Conservation (phyloP, 1,284 basidiomycete species). For the Marasmius oreades region DNA sequence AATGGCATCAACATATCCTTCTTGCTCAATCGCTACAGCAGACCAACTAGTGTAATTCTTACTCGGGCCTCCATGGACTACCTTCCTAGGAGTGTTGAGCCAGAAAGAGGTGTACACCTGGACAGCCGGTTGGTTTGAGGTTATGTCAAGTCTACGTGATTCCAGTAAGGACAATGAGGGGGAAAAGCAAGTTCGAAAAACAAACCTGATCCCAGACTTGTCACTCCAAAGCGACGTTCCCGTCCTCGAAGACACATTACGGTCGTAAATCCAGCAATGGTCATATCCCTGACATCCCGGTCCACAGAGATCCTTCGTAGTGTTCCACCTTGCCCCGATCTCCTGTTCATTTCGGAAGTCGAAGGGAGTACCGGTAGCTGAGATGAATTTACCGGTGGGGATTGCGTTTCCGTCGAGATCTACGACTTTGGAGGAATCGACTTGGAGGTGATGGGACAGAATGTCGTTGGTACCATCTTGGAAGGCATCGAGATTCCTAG, state of each 20-base stretch:
- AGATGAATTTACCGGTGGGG: conserved; percentile 45
- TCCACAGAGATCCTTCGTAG: conserved; percentile 38
- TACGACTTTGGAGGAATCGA: conserved; percentile 41
- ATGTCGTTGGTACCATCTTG: conserved; percentile 41
- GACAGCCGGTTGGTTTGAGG: conserved; percentile 46
- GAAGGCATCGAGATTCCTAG: conserved; percentile 55
- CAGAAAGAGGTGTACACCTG: conserved; percentile 46
- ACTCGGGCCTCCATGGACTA: conserved; percentile 44
- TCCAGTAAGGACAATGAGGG: background rate
- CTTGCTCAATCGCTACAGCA: conserved; percentile 54
- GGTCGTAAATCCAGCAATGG: conserved; percentile 45
- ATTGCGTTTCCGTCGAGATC: conserved; percentile 42
- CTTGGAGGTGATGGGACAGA: conserved; percentile 40
- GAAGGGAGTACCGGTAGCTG: conserved; percentile 37
- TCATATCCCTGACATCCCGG: conserved; percentile 41
- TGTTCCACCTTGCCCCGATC: conserved; percentile 40
- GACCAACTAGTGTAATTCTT: conserved; percentile 40
- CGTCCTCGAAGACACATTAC: conserved; percentile 19
- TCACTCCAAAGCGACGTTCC: conserved; percentile 41
- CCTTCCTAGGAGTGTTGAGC: conserved; percentile 45
- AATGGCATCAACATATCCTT: conserved; percentile 53
- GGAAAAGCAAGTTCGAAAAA: background rate
- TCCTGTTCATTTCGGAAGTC: conserved; percentile 41
- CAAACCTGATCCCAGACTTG: conserved; percentile 46
- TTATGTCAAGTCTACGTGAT: conserved; percentile 42